Evolutionary conservation across 345 rosid species (phyloP).

Genomic region (thale cress (Arabidopsis thaliana)): DNA sequence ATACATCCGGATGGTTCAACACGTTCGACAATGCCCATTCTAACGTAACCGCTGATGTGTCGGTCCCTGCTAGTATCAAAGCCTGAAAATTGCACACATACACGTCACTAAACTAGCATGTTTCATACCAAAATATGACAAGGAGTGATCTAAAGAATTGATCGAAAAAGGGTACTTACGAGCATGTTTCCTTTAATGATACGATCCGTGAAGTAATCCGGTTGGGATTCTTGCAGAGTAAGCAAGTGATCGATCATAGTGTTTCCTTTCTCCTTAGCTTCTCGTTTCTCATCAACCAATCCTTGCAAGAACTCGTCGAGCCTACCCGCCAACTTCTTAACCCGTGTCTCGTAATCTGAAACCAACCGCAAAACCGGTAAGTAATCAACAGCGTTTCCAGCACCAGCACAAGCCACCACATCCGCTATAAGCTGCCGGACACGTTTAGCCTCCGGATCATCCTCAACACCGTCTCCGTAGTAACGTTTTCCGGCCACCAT

Average conservation of each 20-base stretch:
- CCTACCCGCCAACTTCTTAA: conserved; percentile 29
- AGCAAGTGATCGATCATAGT: conserved; percentile 63
- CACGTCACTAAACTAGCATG: not conserved
- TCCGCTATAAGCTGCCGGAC: conserved; percentile 52
- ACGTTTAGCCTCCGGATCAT: conserved; percentile 45
- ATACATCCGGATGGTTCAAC: conserved; percentile 46
- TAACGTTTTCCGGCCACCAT: conserved; percentile 60
- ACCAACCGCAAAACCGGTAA: conserved; percentile 55
- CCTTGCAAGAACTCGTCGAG: conserved; percentile 57
- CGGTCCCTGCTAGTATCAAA: conserved; percentile 54
- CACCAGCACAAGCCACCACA: conserved; percentile 26
- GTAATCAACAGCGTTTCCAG: conserved; percentile 52
- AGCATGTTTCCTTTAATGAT: conserved; percentile 58
- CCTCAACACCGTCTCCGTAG: conserved; percentile 52
- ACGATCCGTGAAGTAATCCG: conserved; percentile 54
- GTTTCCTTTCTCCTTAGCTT: conserved; percentile 29
- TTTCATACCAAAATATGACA: conserved; percentile 2
- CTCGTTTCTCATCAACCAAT: conserved; percentile 55
- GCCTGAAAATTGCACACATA: conserved; percentile 39
- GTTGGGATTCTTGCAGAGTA: conserved; percentile 56
- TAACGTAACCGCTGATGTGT: conserved; percentile 50
- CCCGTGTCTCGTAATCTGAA: conserved; percentile 44
- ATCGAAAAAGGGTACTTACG: conserved; percentile 24
- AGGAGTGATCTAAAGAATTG: not conserved
- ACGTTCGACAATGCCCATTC: conserved; percentile 60